These are phyloP conservation scores for Fusarium chaquense DNA, from an alignment of 2,329 filamentous ascomycete species.

Conservation along the genomic window DNA sequence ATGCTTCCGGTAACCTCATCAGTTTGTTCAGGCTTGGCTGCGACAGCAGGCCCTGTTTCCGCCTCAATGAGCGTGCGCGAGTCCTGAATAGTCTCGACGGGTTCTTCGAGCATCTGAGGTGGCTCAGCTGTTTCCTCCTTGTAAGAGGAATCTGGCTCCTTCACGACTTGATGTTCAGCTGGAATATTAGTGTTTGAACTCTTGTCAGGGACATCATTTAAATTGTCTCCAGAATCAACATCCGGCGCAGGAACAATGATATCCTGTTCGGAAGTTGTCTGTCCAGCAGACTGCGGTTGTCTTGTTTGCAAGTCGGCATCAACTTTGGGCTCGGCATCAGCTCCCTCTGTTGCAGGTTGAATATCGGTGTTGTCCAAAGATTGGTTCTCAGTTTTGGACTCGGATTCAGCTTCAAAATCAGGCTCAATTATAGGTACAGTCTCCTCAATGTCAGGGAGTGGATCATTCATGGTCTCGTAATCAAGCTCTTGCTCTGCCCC, in stretches of 20 bases:
- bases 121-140: neutral
- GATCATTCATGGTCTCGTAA: conserved; percentile 41
- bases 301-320: conserved; percentile 25
- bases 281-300: conserved; percentile 30
- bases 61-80: neutral
- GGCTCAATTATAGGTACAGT: conserved; percentile 47
- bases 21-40: conserved; percentile 7
- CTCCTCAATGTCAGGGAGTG: conserved; percentile 38
- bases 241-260: conserved; percentile 34
- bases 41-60: neutral
- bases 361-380: conserved; percentile 30
- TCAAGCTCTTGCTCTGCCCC: conserved; percentile 33
- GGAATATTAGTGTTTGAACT: conserved; percentile 28
- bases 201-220: conserved; percentile 10
- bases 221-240: conserved; percentile 34
- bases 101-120: conserved; percentile 5
- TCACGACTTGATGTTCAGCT: conserved; percentile 20
- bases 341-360: conserved; percentile 31
- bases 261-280: conserved; percentile 38
- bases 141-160: neutral
- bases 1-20: conserved; percentile 14
- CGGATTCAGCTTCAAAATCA: conserved; percentile 48
- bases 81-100: neutral
- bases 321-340: conserved; percentile 31
- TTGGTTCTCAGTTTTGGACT: conserved; percentile 46